Evolutionary conservation across 345 rosid species (phyloP).

Genomic region (Populus tremula): DNA sequence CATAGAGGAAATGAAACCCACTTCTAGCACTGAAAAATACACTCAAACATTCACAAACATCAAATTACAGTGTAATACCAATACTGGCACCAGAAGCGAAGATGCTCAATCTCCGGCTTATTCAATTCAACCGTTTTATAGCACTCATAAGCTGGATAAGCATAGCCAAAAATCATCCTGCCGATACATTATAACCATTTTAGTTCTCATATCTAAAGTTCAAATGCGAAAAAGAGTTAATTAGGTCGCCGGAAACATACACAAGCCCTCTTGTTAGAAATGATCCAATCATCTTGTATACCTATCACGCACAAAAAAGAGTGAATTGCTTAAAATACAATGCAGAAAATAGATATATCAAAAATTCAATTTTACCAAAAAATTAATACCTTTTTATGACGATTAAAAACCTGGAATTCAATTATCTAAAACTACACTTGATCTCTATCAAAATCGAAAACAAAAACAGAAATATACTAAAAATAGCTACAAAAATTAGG

Average conservation of each 20-base stretch:
- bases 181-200: conserved; percentile 1
- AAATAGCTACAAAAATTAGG: background rate
- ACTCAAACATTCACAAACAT: background rate
- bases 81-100: conserved; percentile 67
- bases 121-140: conserved; percentile 57
- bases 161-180: conserved; percentile 61
- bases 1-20: background rate
- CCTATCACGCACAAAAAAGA: background rate
- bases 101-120: conserved; percentile 59
- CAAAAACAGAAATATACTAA: background rate
- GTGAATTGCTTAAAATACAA: background rate
- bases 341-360: background rate
- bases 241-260: conserved; percentile 20
- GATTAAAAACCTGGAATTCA: background rate
- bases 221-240: background rate
- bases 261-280: conserved; percentile 39
- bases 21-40: background rate
- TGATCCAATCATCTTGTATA: conserved; percentile 35
- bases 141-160: conserved; percentile 67
- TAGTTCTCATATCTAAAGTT: background rate
- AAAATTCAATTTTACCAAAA: no score
- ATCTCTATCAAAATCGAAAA: background rate
- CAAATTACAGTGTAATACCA: conserved; percentile 26
- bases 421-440: background rate
- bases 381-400: background rate